These are phyloP conservation scores for Sugiyamaella castrensis DNA, from an alignment of 1,139 yeast species.

Conservation along the genomic window DNA sequence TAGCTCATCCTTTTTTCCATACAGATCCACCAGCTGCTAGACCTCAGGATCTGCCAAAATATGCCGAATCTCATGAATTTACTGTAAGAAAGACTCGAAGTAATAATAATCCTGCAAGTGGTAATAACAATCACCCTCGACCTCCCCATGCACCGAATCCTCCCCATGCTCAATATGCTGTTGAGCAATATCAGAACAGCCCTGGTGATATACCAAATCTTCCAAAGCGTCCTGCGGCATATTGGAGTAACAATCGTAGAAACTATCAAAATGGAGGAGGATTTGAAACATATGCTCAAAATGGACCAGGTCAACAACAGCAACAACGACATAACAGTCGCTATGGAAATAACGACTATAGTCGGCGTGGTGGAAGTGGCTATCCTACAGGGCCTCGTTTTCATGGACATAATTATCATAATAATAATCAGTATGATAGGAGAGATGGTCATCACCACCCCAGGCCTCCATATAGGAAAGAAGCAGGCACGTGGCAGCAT, in stretches of 20 bases:
- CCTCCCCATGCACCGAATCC: slow-evolving; percentile 23
- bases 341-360: too few species aligned
- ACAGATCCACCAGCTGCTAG: slow-evolving; percentile 60
- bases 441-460: slow-evolving; percentile 10
- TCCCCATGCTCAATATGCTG: slow-evolving; percentile 16
- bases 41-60: slow-evolving; percentile 58
- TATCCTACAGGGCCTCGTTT: too few species aligned
- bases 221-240: too few species aligned
- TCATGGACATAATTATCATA: slow-evolving; percentile 5
- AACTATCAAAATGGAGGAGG: too few species aligned
- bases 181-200: background rate
- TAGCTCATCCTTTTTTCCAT: slow-evolving; percentile 65
- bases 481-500: slow-evolving; percentile 13
- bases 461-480: background rate
- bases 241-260: too few species aligned
- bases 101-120: slow-evolving; percentile 25
- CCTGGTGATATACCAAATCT: too few species aligned
- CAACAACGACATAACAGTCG: too few species aligned
- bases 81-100: slow-evolving; percentile 65
- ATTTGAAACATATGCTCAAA: too few species aligned
- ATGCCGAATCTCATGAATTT: slow-evolving; percentile 86
- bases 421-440: slow-evolving; percentile 4
- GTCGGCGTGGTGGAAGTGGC: too few species aligned
- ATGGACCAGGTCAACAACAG: too few species aligned
- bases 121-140: slow-evolving; percentile 7